These are phyloP conservation scores for Clohesyomyces aquaticus DNA, from an alignment of 495 filamentous ascomycete genomes.

Conservation along the genomic window DNA sequence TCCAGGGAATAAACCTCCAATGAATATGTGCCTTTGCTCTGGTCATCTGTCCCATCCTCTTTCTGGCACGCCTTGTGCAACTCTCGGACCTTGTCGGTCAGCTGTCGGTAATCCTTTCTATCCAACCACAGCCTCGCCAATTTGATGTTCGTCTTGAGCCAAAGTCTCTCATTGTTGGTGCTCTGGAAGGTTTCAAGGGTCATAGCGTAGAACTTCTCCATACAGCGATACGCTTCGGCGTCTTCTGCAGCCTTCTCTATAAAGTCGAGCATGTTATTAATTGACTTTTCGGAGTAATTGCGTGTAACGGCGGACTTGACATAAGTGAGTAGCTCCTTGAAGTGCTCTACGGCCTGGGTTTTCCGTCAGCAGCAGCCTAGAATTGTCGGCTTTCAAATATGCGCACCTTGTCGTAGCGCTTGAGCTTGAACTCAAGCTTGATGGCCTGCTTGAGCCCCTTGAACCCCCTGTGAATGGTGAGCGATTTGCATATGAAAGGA, in stretches of 20 bases:
- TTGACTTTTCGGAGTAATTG: conserved; percentile 98
- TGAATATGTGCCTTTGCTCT: conserved; percentile 93
- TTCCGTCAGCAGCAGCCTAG: conserved; percentile 30
- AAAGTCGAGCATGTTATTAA: conserved; percentile 99
- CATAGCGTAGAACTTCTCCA: conserved; percentile 94
- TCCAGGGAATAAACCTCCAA: conserved; percentile 96
- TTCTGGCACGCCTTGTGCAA: conserved; percentile 87
- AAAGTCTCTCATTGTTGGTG: conserved; percentile 95
- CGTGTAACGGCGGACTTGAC: conserved; percentile 96
- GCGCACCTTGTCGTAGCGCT: conserved; percentile 78
- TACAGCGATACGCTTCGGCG: conserved; percentile 75
- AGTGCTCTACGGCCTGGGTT: conserved; percentile 89
- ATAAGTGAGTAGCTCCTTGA: conserved; percentile 92
- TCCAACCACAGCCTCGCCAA: conserved; percentile 88
- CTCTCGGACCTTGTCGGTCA: conserved; percentile 83
- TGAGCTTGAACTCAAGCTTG: conserved; percentile 91
- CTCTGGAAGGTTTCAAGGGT: conserved; percentile 94
- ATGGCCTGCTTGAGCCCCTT: conserved; percentile 97
- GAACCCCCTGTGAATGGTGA: conserved; percentile 69
- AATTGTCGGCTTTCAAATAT: neutral
- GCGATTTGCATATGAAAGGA: neutral
- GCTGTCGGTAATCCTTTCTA: conserved; percentile 79
- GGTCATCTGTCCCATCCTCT: conserved; percentile 88
- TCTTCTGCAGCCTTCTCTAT: conserved; percentile 92
- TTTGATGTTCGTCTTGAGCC: conserved; percentile 99